These are phyloP conservation scores for Melampsora abietis-canadensis DNA, from an alignment of 1,284 basidiomycete genomes.

Conservation along the genomic window DNA sequence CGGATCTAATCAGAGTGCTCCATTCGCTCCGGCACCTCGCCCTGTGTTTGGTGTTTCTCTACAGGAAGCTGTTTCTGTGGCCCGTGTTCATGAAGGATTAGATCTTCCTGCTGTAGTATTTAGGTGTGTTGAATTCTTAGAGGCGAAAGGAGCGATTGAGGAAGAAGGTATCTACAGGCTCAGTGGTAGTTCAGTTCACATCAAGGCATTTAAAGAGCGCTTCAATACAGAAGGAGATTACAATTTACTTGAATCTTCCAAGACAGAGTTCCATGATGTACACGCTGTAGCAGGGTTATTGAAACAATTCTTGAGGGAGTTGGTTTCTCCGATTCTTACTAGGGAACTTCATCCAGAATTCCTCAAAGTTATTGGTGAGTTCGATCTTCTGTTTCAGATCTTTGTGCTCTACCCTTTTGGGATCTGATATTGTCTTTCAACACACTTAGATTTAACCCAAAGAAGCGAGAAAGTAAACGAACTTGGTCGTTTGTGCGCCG, in stretches of 20 bases:
- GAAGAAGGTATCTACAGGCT: slow-evolving; percentile 98
- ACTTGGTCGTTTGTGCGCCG: slow-evolving; percentile 76
- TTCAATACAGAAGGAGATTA: slow-evolving; percentile 94
- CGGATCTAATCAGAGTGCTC: slow-evolving; percentile 51
- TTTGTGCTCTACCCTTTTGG: background rate
- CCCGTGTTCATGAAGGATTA: slow-evolving; percentile 66
- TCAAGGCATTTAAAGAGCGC: slow-evolving; percentile 85
- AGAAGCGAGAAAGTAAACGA: slow-evolving; percentile 80
- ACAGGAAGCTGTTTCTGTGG: slow-evolving; percentile 80
- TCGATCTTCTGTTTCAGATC: slow-evolving; percentile 26
- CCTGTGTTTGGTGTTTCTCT: slow-evolving; percentile 87
- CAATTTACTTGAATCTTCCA: slow-evolving; percentile 67
- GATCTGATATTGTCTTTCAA: slow-evolving; percentile 15
- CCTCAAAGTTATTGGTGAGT: slow-evolving; percentile 81
- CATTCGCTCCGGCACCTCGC: slow-evolving; percentile 59
- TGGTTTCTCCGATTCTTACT: slow-evolving; percentile 86
- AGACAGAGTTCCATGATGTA: slow-evolving; percentile 85
- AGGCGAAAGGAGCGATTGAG: slow-evolving; percentile 82
- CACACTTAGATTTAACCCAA: slow-evolving; percentile 62
- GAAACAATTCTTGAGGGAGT: slow-evolving; percentile 82
- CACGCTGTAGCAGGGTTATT: slow-evolving; percentile 89
- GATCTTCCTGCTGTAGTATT: slow-evolving; percentile 91
- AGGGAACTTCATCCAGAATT: slow-evolving; percentile 81
- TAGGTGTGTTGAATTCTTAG: slow-evolving; percentile 64
- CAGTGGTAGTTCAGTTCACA: slow-evolving; percentile 85